These are phyloP conservation scores for Schizochytrium sp. DNA, from an alignment of 108 stramenopile genomes.

Conservation along the genomic window DNA sequence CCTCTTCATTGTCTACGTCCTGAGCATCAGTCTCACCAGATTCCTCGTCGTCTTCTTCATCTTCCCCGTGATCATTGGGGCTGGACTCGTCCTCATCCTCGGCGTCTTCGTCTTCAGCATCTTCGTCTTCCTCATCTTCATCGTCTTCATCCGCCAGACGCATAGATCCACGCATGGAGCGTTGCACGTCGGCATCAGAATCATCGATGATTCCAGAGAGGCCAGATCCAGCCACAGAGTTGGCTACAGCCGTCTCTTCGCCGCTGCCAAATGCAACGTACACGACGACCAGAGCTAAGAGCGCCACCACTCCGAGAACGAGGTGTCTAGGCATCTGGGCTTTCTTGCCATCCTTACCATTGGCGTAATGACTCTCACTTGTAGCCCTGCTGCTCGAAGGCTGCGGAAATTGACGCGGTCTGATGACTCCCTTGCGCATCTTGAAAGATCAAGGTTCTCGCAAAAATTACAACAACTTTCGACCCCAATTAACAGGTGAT, in stretches of 20 bases:
- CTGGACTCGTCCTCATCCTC: neutral
- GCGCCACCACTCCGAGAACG: constrained; percentile 35
- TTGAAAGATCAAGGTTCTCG: neutral
- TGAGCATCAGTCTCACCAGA: neutral
- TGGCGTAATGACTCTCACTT: neutral
- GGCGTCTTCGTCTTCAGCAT: neutral
- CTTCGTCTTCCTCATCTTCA: constrained; percentile 26
- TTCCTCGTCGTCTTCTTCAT: constrained; percentile 9
- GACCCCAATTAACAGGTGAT: too few relatives aligned
- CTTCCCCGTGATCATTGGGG: neutral
- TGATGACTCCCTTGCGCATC: constrained; percentile 52
- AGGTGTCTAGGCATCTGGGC: neutral
- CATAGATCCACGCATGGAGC: too few relatives aligned
- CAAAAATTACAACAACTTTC: too few relatives aligned
- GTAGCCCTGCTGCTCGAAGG: neutral
- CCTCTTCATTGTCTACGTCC: neutral
- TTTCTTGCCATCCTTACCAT: neutral
- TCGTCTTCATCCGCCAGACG: neutral
- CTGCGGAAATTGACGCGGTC: constrained; percentile 46
- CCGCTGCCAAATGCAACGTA: neutral
- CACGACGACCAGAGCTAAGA: neutral
- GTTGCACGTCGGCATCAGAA: too few relatives aligned
- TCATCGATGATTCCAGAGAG: too few relatives aligned
- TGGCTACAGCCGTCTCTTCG: neutral
- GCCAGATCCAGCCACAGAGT: too few relatives aligned